phyloP scores from a whole-genome alignment of 2,329 filamentous ascomycete species.

The Ophiostoma australiae region DNA sequence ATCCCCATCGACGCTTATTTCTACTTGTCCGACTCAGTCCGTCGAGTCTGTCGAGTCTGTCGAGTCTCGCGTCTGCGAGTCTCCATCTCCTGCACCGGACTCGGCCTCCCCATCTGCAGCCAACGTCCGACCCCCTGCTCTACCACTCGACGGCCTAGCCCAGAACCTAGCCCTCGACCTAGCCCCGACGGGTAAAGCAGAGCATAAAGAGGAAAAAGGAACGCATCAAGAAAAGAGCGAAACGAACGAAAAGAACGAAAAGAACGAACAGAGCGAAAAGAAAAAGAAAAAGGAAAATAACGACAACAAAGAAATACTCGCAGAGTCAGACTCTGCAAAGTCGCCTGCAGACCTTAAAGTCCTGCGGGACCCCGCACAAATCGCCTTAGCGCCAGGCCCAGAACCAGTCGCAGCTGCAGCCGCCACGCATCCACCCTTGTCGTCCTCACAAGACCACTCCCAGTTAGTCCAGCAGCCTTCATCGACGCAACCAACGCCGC shows the following conservation, averaged over 20 bases:
- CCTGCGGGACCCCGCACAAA: conserved; percentile 19
- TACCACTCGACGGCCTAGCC: neutral
- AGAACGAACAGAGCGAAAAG: neutral
- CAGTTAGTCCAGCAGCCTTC: conserved; percentile 11
- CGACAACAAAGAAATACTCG: neutral
- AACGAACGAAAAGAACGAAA: neutral
- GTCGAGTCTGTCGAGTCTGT: neutral
- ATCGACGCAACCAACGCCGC: neutral
- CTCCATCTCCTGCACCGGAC: neutral
- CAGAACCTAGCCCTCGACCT: neutral
- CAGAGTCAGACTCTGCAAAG: neutral
- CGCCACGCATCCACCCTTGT: neutral
- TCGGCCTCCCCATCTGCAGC: neutral
- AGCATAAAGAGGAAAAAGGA: neutral
- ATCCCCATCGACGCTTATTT: neutral
- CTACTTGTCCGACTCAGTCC: neutral
- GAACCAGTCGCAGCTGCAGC: conserved; percentile 22
- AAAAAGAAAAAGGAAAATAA: neutral
- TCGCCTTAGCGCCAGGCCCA: conserved; percentile 17
- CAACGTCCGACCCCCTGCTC: neutral
- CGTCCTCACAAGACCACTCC: neutral
- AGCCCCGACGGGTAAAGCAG: neutral
- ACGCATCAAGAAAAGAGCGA: neutral
- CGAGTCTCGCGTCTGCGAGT: neutral
- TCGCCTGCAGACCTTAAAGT: neutral